Evolutionary conservation across 495 filamentous ascomycete species (phyloP).

Genomic region (Haplographium delicatum): DNA sequence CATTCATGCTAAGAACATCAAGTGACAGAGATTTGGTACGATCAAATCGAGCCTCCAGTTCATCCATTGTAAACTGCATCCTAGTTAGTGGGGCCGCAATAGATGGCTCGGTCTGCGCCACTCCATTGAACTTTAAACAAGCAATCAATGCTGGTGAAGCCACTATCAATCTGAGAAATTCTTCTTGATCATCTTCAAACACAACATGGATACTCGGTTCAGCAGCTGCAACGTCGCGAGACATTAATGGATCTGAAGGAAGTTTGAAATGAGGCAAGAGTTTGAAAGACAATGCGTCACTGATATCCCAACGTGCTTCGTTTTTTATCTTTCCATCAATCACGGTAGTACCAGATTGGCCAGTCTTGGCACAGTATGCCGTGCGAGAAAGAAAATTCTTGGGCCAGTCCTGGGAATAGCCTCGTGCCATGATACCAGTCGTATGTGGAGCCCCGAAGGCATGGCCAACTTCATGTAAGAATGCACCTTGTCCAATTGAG

Average conservation of each 20-base stretch:
- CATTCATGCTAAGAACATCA: conserved; percentile 20
- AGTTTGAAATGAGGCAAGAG: conserved; percentile 32
- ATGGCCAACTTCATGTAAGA: conserved; percentile 37
- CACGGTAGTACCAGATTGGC: conserved; percentile 7
- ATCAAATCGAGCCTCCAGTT: neutral
- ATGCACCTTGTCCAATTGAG: conserved; percentile 37
- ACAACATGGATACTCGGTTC: conserved; percentile 5
- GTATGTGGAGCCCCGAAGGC: conserved; percentile 36
- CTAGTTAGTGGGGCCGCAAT: neutral
- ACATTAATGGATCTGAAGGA: conserved; percentile 25
- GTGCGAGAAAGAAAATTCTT: conserved; percentile 30
- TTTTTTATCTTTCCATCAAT: conserved; percentile 17
- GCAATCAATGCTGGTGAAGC: neutral
- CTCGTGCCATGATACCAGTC: conserved; percentile 34
- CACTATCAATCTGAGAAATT: conserved; percentile 4
- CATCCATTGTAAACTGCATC: neutral
- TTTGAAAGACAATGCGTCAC: conserved; percentile 31
- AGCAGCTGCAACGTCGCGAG: conserved; percentile 7
- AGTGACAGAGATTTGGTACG: conserved; percentile 16
- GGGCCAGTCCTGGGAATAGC: conserved; percentile 34
- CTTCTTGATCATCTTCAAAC: conserved; percentile 8
- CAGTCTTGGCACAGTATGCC: conserved; percentile 7
- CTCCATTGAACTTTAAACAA: neutral
- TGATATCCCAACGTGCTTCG: conserved; percentile 33
- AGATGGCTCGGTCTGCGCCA: neutral